A percentile compares a stretch with the other conserved stretches of the same genome.
These are phyloP conservation scores for Zarea fungicola DNA, from an alignment of 2,329 filamentous ascomycete genomes.

Conservation along the genomic window DNA sequence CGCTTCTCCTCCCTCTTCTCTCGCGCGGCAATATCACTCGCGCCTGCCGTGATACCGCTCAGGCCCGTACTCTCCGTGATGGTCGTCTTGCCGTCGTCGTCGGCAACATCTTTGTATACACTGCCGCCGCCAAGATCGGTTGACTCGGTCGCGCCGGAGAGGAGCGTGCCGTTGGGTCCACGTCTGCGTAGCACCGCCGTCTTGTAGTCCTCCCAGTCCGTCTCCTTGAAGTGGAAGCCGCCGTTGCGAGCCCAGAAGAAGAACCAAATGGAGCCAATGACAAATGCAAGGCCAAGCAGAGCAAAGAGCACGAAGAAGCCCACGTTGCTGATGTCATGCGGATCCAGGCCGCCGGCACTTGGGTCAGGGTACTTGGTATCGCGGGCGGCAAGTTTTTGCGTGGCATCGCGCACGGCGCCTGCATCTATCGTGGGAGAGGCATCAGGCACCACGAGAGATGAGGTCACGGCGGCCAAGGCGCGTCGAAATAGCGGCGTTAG, in stretches of 20 bases:
- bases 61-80: slow-evolving; percentile 42
- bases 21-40: slow-evolving; percentile 50
- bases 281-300: slow-evolving; percentile 71
- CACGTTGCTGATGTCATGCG: slow-evolving; percentile 55
- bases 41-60: slow-evolving; percentile 53
- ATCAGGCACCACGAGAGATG: neutral
- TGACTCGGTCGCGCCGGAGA: slow-evolving; percentile 75
- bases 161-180: slow-evolving; percentile 80
- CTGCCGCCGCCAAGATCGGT: slow-evolving; percentile 86
- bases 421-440: neutral
- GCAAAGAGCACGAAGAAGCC: slow-evolving; percentile 84
- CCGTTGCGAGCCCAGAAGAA: slow-evolving; percentile 98
- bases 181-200: slow-evolving; percentile 84
- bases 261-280: slow-evolving; percentile 82
- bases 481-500: slow-evolving; percentile 5
- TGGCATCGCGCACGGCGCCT: slow-evolving; percentile 23
- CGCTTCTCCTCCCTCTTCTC: slow-evolving; percentile 52
- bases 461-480: slow-evolving; percentile 1
- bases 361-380: slow-evolving; percentile 37
- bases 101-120: slow-evolving; percentile 68
- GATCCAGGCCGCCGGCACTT: slow-evolving; percentile 44
- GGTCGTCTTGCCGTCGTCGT: slow-evolving; percentile 40
- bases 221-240: slow-evolving; percentile 78
- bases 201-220: slow-evolving; percentile 99
- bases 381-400: slow-evolving; percentile 37